Evolutionary conservation across 228 moss, liverwort and hornwort species (phyloP).

Genomic region (Sphagnum magellanicum): DNA sequence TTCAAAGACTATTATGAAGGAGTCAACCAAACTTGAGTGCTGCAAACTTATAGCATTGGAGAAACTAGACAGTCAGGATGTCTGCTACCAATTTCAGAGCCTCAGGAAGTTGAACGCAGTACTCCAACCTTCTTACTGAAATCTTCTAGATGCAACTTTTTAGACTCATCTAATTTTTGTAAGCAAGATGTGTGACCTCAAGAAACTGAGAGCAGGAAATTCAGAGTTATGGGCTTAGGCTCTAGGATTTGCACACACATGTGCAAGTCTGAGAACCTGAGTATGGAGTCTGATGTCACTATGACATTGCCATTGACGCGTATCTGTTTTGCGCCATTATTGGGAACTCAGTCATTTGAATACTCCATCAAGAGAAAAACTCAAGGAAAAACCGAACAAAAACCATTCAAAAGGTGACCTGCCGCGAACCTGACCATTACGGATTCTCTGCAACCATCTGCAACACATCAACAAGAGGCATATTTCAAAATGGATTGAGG

Average conservation of each 20-base stretch:
- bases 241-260: background rate
- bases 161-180: too few relatives aligned
- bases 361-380: background rate
- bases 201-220: too few relatives aligned
- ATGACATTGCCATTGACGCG: constrained; percentile 58
- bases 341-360: constrained; percentile 4
- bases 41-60: too few relatives aligned
- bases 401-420: too few relatives aligned
- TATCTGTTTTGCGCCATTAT: constrained; percentile 36
- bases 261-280: constrained; percentile 38
- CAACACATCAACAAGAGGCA: background rate
- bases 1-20: background rate
- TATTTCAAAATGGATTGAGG: background rate
- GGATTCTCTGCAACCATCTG: constrained; percentile 92
- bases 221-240: too few relatives aligned
- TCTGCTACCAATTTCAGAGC: too few relatives aligned
- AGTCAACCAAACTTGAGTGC: background rate
- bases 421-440: constrained; percentile 57
- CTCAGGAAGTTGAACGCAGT: too few relatives aligned
- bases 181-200: too few relatives aligned
- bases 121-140: too few relatives aligned
- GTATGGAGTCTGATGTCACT: constrained; percentile 22
- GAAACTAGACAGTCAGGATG: too few relatives aligned
- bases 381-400: too few relatives aligned
- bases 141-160: too few relatives aligned